phyloP scores from a whole-genome alignment of 805 yeast species.

The Candida khao-thaluensis region DNA sequence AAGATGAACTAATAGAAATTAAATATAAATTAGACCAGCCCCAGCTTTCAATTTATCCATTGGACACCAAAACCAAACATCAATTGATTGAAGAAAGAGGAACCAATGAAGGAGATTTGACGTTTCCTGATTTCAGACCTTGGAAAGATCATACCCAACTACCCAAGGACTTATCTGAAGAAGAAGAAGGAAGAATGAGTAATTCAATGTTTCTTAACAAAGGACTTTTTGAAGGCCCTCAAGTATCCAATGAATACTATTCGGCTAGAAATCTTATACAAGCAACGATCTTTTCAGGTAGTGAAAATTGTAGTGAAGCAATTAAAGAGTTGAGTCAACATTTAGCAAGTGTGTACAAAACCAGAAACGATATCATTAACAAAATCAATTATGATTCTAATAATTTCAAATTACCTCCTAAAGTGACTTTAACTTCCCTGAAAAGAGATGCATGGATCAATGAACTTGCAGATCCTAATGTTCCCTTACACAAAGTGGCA shows the following conservation, averaged over 20 bases:
- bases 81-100: conserved; percentile 8
- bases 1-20: conserved; percentile 35
- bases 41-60: conserved; percentile 31
- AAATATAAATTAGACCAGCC: conserved; percentile 39
- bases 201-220: conserved; percentile 55
- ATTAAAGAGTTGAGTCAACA: conserved; percentile 39
- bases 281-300: conserved; percentile 38
- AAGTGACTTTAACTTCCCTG: conserved; percentile 87
- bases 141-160: conserved; percentile 58
- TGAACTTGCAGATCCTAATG: conserved; percentile 66
- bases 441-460: conserved; percentile 83
- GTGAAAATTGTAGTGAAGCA: conserved; percentile 34
- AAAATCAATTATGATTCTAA: conserved; percentile 35
- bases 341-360: conserved; percentile 35
- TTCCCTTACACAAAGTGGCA: conserved; percentile 67
- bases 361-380: conserved; percentile 41
- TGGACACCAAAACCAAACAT: conserved; percentile 17
- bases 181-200: conserved; percentile 54
- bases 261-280: conserved; percentile 65
- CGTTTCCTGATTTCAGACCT: conserved; percentile 70
- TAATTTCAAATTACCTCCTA: conserved; percentile 73
- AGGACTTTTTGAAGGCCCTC: conserved; percentile 67
- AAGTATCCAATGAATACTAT: conserved; percentile 62
- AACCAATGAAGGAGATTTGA: conserved; percentile 12
- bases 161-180: conserved; percentile 21